Base-by-base conservation (phyloP, 2,329 filamentous ascomycete genomes). In the Phialophora tarda region DNA sequence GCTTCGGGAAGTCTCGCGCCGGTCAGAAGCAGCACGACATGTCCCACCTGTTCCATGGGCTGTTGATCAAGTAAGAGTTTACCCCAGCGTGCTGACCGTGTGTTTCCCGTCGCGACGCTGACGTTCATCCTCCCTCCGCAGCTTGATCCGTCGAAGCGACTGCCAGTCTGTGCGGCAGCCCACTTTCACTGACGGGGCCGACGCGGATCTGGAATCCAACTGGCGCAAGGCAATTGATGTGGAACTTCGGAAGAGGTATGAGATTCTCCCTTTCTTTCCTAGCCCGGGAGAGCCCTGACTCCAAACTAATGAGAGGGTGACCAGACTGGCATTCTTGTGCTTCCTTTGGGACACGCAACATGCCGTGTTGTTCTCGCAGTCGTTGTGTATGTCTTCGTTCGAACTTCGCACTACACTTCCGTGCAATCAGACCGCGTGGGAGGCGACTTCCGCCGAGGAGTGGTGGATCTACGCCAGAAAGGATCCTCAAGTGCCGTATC, bases 321-420 rank as follows among this genome's bases (percentile, higher is more conserved):
- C n/a, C n/a, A 59, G 68, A 77, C 76, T 87, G 0, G 85, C 86
- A 0, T 80, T 88, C 47, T 78, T 87, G 4, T 89, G 86, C 72
- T 89, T 89, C 73, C 85, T 89, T 79, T 89, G 86, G 87, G 87
- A 89, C 69, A 87, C 85, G 0, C 86, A 89, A 62, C 86, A 89
- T 66, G 86, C 86, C 0, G 85, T 88, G 0, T 78, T 89, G 0
- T 89, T 89, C 73, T 88, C 85, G n/a, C 86, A 89, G 72, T 87
- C 85, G 4, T 80, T 89, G 0, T 89, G 86, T 75, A 89, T 89
- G 86, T 88, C 85, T 1, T 85, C 86, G 0, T 88, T 88, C 58
- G 55, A 89, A 71, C 79, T 89, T 0, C 82, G 85, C 0, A 81
- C 86, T 0, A 79, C 81, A 1, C 74, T 89, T 2, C 87, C 86